These are phyloP conservation scores for Phytophthora rubi DNA, from an alignment of 352 stramenopile genomes.

Conservation along the genomic window DNA sequence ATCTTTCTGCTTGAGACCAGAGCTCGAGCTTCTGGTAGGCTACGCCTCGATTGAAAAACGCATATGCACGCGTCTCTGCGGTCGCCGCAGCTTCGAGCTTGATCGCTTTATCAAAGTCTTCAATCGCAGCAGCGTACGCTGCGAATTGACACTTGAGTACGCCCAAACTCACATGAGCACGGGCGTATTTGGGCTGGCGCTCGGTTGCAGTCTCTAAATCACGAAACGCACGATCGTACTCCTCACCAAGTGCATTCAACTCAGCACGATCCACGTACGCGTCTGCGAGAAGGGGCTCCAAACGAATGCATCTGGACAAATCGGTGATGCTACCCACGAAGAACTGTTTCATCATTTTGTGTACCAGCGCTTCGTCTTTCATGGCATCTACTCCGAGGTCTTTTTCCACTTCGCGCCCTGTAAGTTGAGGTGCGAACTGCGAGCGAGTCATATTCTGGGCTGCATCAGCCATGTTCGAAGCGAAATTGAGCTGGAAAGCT, in stretches of 20 bases:
- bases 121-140: constrained; percentile 65
- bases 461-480: neutral
- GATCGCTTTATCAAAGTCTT: constrained; percentile 73
- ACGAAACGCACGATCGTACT: constrained; percentile 67
- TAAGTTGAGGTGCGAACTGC: constrained; percentile 50
- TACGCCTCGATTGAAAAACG: constrained; percentile 73
- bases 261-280: constrained; percentile 75
- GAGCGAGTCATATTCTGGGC: constrained; percentile 22
- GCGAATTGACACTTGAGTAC: constrained; percentile 85
- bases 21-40: constrained; percentile 74
- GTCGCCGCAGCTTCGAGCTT: constrained; percentile 48
- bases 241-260: constrained; percentile 64
- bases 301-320: constrained; percentile 67
- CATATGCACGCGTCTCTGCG: constrained; percentile 22
- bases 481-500: constrained; percentile 59
- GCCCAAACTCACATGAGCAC: constrained; percentile 65
- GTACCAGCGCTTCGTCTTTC: constrained; percentile 53
- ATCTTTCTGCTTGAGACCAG: constrained; percentile 68
- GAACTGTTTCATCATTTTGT: constrained; percentile 59
- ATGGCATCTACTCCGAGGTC: constrained; percentile 49
- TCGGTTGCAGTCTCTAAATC: constrained; percentile 65
- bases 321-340: constrained; percentile 62
- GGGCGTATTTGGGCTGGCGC: constrained; percentile 52
- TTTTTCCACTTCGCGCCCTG: constrained; percentile 55
- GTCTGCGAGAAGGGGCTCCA: constrained; percentile 61